Percentiles rank a stretch among this genome's conserved stretches.
These are phyloP conservation scores for Cladophialophora immunda DNA, from an alignment of 2,329 filamentous ascomycete genomes.

Conservation along the genomic window DNA sequence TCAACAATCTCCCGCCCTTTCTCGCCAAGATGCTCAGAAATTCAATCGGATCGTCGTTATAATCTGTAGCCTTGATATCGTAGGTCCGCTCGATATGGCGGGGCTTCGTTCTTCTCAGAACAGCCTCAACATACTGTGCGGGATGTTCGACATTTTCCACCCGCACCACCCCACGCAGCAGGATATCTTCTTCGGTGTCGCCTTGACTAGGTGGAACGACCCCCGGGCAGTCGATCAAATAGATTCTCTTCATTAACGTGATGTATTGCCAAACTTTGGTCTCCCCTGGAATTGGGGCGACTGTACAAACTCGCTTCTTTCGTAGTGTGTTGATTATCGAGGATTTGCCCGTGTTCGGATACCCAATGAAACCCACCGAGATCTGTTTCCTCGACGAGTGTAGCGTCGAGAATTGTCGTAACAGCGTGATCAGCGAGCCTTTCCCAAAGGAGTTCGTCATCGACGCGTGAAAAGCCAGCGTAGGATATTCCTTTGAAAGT, in stretches of 20 bases:
- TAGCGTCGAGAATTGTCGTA: conserved; percentile 90
- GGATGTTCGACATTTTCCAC: conserved; percentile 97
- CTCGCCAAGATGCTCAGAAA: conserved; percentile 88
- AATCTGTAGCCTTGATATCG: conserved; percentile 73
- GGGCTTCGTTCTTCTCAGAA: conserved; percentile 80
- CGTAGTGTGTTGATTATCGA: conserved; percentile 96
- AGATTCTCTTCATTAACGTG: conserved; percentile 91
- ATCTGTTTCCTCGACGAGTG: conserved; percentile 94
- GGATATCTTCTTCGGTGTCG: conserved; percentile 85
- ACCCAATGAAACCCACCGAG: conserved; percentile 86
- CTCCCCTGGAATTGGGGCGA: conserved; percentile 94
- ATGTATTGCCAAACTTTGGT: conserved; percentile 99
- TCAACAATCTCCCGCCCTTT: conserved; percentile 84
- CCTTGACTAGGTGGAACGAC: conserved; percentile 88
- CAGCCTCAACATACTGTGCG: conserved; percentile 89
- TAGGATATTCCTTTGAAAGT: conserved; percentile 90
- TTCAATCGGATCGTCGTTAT: conserved; percentile 73
- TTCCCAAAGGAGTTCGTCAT: conserved; percentile 98
- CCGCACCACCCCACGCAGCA: conserved; percentile 88
- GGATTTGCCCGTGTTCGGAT: conserved; percentile 95
- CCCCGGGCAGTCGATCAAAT: conserved; percentile 95
- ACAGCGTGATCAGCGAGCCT: conserved; percentile 87
- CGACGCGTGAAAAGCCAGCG: conserved; percentile 90
- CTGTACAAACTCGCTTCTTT: conserved; percentile 92
- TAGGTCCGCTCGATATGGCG: conserved; percentile 94